These are phyloP conservation scores for Umbelopsis sp. DNA, from an alignment of 192 early-diverging fungal species.

Conservation along the genomic window DNA sequence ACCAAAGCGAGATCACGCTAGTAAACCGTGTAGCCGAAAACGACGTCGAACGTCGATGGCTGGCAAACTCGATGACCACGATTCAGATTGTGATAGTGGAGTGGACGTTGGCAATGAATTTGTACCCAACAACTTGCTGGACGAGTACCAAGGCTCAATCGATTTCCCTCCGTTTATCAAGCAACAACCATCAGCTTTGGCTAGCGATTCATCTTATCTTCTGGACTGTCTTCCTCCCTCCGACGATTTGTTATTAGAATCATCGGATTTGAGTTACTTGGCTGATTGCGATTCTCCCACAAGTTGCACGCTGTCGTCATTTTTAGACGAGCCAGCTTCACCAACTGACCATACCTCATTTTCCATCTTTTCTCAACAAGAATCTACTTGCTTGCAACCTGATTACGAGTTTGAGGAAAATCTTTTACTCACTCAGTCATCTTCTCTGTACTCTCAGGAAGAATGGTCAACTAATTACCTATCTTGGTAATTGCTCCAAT, in stretches of 20 bases:
- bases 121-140: background rate
- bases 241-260: background rate
- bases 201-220: background rate
- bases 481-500: background rate
- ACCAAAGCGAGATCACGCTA: background rate
- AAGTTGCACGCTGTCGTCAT: slow-evolving; percentile 11
- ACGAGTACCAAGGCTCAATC: too few relatives aligned
- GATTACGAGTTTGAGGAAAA: slow-evolving; percentile 7
- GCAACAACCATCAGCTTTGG: background rate
- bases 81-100: slow-evolving; percentile 30
- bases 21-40: background rate
- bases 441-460: slow-evolving; percentile 8
- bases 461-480: slow-evolving; percentile 9
- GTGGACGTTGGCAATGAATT: slow-evolving; percentile 26
- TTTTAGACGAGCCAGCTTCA: slow-evolving; percentile 5
- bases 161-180: background rate
- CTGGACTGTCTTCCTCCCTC: background rate
- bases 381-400: background rate
- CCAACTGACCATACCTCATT: background rate
- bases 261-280: background rate
- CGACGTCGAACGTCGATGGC: background rate
- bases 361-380: background rate
- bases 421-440: slow-evolving; percentile 3
- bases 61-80: background rate
- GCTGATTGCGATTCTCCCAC: slow-evolving; percentile 10